Conservation (phyloP, 2,329 filamentous ascomycete species). For the Alternaria panax region DNA sequence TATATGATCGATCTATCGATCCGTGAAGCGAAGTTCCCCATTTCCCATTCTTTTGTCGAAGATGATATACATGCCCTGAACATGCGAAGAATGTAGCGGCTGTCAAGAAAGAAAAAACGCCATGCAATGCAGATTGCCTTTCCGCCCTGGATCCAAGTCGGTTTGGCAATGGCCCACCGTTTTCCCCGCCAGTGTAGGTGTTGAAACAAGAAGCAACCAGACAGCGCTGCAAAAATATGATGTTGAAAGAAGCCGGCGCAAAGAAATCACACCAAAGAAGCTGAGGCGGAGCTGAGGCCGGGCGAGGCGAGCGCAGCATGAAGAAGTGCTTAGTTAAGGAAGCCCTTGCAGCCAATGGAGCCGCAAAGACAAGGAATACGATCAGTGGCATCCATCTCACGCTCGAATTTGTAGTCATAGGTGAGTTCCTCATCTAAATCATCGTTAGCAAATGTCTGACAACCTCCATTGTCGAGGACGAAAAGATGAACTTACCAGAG, state of each 20-base stretch:
- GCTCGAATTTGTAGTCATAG: conserved; percentile 99
- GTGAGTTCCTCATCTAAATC: conserved; percentile 92
- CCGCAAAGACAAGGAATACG: conserved; percentile 97
- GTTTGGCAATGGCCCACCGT: not conserved
- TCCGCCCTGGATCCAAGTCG: not conserved
- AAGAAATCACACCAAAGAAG: not conserved
- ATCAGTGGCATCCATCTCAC: conserved; percentile 92
- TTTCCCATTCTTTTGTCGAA: not conserved
- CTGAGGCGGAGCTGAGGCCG: not conserved
- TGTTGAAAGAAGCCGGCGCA: conserved; percentile 1
- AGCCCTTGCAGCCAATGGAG: conserved; percentile 95
- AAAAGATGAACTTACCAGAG: conserved; percentile 74
- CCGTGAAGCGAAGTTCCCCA: no score
- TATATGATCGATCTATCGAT: not conserved
- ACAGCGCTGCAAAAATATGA: not conserved
- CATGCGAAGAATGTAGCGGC: not conserved
- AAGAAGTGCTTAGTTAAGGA: conserved; percentile 77
- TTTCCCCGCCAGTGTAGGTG: conserved; percentile 1
- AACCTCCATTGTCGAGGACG: conserved; percentile 2
- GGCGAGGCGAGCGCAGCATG: no score
- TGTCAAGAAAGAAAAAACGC: conserved; percentile 1
- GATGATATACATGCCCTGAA: not conserved
- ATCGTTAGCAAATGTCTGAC: conserved; percentile 33
- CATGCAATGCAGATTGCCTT: conserved; percentile 1
- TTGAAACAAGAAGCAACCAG: conserved; percentile 3